Base-by-base conservation (phyloP, 164 flowering plant species). In the Aristolochia contorta region DNA sequence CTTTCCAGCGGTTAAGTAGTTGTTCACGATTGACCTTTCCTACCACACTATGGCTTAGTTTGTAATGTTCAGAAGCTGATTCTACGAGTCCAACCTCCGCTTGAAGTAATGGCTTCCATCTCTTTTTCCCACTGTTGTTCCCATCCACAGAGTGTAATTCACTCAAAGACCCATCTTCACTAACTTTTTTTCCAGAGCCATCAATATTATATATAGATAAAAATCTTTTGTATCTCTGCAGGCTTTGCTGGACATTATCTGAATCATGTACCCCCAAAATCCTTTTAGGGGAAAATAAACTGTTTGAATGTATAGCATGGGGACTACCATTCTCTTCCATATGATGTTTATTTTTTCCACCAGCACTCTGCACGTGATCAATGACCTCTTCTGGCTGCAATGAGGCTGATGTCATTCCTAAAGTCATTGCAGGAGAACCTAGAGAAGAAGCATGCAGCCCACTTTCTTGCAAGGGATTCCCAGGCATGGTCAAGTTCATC, bases 131-230 rank as follows among this genome's bases (percentile, higher is more conserved):
- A 56, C 57, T 58, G 24, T 61, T 48, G 27, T 37, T 54, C 57
- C 71, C 75, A 63, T 23, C 54, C 27, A 58, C 43, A 49, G 58
- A 55, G 48, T 61, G 55, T 54, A 48, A 66, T 53, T 76, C 71
- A 49, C 49, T 63, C 37, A 59, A 67, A 61, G 67, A 74, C 41
- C 69, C 67, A 61, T 63, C 71, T 45, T 24, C 33, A 25, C 72
- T 72, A 66, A 80, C 77, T 77, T 83, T 84, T 51, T 57, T 59
- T 53, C 68, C 57, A 61, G 71, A 70, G 45, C 24, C 49, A 27
- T 66, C 69, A 57, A 55, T 25, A 55, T 69, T 70, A 51, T 16
- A 62, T 23, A 45, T 53, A 21, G 62, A 46, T 56, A 32, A 16
- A 20, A 61, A 22, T 57, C 52, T 59, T 53, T 57, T 47, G 25